A percentile compares a stretch with the other conserved stretches of the same genome.
Evolutionary conservation across 805 yeast species (phyloP).

Genomic region (Priceomyces fermenticarens): DNA sequence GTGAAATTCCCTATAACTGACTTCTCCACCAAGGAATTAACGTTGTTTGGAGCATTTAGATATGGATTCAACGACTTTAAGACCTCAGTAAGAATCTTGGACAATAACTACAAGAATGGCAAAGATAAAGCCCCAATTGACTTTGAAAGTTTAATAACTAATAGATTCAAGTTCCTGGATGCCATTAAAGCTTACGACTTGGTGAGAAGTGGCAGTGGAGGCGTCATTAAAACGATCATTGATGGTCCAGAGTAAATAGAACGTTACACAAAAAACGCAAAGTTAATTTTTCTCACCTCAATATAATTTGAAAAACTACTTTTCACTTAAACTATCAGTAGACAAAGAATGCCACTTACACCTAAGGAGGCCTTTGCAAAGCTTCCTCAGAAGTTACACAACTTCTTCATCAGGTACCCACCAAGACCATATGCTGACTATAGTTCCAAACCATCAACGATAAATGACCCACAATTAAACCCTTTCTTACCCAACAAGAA

Average conservation of each 20-base stretch:
- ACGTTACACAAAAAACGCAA: slow-evolving; percentile 1
- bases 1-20: slow-evolving; percentile 73
- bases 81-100: slow-evolving; percentile 65
- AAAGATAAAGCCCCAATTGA: slow-evolving; percentile 46
- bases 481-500: slow-evolving; percentile 86
- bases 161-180: slow-evolving; percentile 66
- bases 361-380: slow-evolving; percentile 48
- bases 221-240: slow-evolving; percentile 70
- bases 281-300: not conserved
- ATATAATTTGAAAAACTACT: not conserved
- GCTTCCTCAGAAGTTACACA: slow-evolving; percentile 68
- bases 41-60: slow-evolving; percentile 74
- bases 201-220: slow-evolving; percentile 62
- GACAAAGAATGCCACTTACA: slow-evolving; percentile 22
- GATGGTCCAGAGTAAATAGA: slow-evolving; percentile 59
- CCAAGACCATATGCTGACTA: slow-evolving; percentile 76
- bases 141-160: slow-evolving; percentile 69
- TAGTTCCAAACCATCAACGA: slow-evolving; percentile 59
- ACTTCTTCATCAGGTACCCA: slow-evolving; percentile 78
- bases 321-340: not conserved
- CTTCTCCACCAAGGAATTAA: slow-evolving; percentile 64
- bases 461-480: slow-evolving; percentile 69
- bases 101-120: slow-evolving; percentile 47
- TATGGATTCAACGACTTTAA: slow-evolving; percentile 76
- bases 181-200: slow-evolving; percentile 75